A percentile compares a stretch with the other conserved stretches of the same genome.
phyloP scores from a whole-genome alignment of 2,329 filamentous ascomycete species.

The Fonsecaea multimorphosa region DNA sequence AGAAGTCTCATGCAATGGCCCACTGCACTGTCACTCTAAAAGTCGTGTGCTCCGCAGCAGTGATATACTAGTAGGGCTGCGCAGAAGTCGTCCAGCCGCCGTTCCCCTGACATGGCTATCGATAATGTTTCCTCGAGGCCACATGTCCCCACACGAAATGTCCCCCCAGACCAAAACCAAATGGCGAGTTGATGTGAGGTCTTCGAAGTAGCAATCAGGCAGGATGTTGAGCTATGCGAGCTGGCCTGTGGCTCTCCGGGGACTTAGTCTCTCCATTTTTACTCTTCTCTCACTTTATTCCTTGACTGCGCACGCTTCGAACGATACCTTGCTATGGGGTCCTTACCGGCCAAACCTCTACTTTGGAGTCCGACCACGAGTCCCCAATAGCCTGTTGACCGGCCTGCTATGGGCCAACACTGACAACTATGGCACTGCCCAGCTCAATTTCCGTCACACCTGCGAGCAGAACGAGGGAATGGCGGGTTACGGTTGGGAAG shows the following conservation, averaged over 20 bases:
- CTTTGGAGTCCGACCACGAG: conserved; percentile 83
- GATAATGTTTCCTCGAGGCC: conserved; percentile 7
- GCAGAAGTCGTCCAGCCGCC: not conserved
- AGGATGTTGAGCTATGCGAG: conserved; percentile 29
- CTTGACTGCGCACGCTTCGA: conserved; percentile 48
- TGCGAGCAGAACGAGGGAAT: conserved; percentile 96
- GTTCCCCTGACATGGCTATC: not conserved
- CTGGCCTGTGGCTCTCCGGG: conserved; percentile 6
- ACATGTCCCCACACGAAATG: conserved; percentile 15
- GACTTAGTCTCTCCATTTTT: conserved; percentile 1
- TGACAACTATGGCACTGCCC: conserved; percentile 66
- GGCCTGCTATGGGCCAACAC: conserved; percentile 89
- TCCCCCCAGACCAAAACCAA: not conserved
- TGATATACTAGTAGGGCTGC: not conserved
- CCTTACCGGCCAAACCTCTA: conserved; percentile 94
- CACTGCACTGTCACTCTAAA: too few species aligned
- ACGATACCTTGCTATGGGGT: conserved; percentile 92
- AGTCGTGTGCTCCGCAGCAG: not conserved
- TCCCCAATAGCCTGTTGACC: conserved; percentile 79
- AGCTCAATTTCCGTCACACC: conserved; percentile 74
- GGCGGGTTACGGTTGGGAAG: conserved; percentile 96
- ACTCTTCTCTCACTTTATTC: conserved; percentile 23
- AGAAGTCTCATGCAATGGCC: not conserved
- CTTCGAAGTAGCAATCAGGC: conserved; percentile 16
- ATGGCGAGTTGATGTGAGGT: conserved; percentile 17